A percentile compares a stretch with the other conserved stretches of the same genome.
These are phyloP conservation scores for Hygrocybe coccinea DNA, from an alignment of 768 basidiomycete species.

Conservation along the genomic window DNA sequence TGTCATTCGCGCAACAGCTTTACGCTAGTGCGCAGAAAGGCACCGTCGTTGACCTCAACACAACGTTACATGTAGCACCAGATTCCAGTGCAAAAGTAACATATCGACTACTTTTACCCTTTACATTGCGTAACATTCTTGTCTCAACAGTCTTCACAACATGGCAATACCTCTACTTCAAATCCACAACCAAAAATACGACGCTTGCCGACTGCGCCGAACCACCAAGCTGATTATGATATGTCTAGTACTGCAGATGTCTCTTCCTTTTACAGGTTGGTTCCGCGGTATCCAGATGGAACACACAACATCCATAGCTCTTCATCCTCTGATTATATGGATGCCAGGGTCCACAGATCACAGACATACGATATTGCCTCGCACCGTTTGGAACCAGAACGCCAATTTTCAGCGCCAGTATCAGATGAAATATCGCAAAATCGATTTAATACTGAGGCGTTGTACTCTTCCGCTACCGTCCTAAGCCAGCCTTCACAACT, in stretches of 20 bases:
- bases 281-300: neutral
- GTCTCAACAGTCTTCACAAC: too few relatives aligned
- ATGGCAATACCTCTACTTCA: too few relatives aligned
- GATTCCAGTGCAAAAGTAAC: neutral
- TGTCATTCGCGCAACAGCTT: neutral
- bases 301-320: neutral
- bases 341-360: neutral
- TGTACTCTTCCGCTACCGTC: neutral
- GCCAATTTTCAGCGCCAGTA: neutral
- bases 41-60: neutral
- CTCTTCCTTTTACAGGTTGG: neutral
- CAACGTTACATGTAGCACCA: too few relatives aligned
- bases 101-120: neutral
- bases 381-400: neutral
- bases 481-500: neutral
- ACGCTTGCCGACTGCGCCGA: neutral
- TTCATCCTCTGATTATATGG: neutral
- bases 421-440: neutral
- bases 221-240: neutral
- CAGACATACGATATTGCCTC: neutral
- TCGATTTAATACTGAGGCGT: neutral
- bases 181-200: neutral
- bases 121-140: too few relatives aligned
- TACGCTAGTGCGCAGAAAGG: neutral
- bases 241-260: neutral